These are phyloP conservation scores for Rhodamnia argentea DNA, from an alignment of 345 rosid genomes.

Conservation along the genomic window DNA sequence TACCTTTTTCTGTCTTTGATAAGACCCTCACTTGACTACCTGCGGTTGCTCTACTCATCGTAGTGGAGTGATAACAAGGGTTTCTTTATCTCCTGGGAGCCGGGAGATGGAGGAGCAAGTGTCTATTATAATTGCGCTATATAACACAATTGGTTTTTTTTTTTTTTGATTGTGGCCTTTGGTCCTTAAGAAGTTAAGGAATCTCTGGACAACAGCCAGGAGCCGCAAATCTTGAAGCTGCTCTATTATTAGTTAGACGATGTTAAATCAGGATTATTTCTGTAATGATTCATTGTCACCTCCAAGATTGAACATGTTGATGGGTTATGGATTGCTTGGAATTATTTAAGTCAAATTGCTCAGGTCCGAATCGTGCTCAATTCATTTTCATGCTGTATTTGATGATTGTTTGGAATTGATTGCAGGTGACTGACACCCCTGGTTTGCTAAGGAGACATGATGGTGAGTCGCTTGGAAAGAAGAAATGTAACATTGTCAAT, in stretches of 20 bases:
- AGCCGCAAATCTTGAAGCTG: background rate
- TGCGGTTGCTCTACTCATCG: background rate
- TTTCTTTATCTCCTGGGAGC: background rate
- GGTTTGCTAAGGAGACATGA: conserved; percentile 79
- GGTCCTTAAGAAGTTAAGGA: background rate
- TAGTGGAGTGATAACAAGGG: background rate
- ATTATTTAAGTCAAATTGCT: background rate
- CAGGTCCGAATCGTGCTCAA: background rate
- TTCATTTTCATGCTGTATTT: background rate
- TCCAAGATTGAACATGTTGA: background rate
- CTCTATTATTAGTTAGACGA: background rate
- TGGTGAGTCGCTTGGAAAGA: conserved; percentile 28
- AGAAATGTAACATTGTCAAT: background rate
- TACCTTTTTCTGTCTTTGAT: background rate
- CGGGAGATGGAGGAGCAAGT: background rate
- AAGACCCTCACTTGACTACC: background rate
- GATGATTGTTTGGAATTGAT: conserved; percentile 6
- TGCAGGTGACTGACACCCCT: conserved; percentile 95
- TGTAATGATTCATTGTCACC: background rate
- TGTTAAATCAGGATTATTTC: background rate
- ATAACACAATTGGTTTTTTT: background rate
- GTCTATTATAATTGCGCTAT: background rate
- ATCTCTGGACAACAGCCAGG: background rate
- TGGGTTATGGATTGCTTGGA: background rate
- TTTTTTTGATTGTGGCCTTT: background rate